These are phyloP conservation scores for Penicillium egyptiacum DNA, from an alignment of 495 filamentous ascomycete genomes.

Conservation along the genomic window DNA sequence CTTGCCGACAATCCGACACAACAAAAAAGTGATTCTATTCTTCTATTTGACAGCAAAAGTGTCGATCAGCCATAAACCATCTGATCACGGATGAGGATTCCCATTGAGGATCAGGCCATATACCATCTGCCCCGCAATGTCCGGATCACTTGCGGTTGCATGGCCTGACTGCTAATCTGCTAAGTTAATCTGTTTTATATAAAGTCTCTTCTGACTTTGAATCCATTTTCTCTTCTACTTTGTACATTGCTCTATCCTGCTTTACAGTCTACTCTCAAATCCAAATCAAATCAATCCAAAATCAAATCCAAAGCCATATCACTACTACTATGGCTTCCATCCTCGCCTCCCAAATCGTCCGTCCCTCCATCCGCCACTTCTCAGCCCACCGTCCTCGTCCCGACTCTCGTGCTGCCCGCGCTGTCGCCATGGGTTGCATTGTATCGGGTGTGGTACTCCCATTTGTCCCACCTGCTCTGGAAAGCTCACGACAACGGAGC, in stretches of 20 bases:
- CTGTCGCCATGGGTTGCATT: conserved; percentile 42
- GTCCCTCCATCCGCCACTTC: conserved; percentile 46
- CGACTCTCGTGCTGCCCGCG: conserved; percentile 40
- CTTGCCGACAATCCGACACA: conserved; percentile 14
- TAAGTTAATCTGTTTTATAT: neutral
- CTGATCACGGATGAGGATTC: conserved; percentile 17
- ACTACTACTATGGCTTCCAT: conserved; percentile 29
- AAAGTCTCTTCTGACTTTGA: neutral
- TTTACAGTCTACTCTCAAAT: neutral
- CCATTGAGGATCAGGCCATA: conserved; percentile 19
- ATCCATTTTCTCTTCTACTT: neutral
- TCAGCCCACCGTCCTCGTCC: conserved; percentile 44
- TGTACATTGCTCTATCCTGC: too few relatives aligned
- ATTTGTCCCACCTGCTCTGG: conserved; percentile 48
- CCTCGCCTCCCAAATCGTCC: conserved; percentile 30
- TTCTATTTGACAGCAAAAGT: neutral
- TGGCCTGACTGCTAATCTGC: conserved; percentile 21
- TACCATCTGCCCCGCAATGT: conserved; percentile 20
- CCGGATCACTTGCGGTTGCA: conserved; percentile 23
- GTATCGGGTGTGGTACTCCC: conserved; percentile 45
- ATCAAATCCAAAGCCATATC: neutral
- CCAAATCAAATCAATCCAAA: neutral
- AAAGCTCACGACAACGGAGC: conserved; percentile 43
- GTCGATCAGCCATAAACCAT: conserved; percentile 10
- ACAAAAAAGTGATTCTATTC: neutral